Base-by-base conservation (phyloP, 2,329 filamentous ascomycete genomes). In the Pyricularia sp. region DNA sequence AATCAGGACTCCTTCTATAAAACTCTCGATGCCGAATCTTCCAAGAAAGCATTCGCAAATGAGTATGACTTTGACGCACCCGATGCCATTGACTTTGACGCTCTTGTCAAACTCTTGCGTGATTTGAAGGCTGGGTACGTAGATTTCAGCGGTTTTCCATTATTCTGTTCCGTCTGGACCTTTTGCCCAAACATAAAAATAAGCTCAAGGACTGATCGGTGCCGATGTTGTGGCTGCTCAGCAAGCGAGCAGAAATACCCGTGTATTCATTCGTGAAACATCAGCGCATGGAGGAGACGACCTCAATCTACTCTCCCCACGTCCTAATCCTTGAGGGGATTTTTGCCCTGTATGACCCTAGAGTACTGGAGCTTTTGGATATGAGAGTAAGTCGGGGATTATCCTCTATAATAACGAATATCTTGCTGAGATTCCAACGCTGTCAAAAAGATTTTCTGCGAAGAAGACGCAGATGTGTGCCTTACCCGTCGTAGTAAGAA, bases 31-130 rank as follows among this genome's bases (percentile, higher is more conserved):
- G 84, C 89, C 2, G 93, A 94, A 75, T 85, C 95, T 76, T 94
- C 92, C 68, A 87, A 83, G 72, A 86, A 88, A 74, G 95, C 95
- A 0, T 97, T 97, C 79, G 82, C 82, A 70, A 97, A 97, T 76
- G 93, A 98, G 77, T 97, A 92, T 79, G 95, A 99, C 77, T 97
- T 99, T 80, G 95, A 99, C 78, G 90, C 94, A 10, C 95, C 95
- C 17, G 88, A 94, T 72, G 86, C 95, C 6, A 92, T 98, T 75
- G 95, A 99, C 78, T 99, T 99, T 78, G 93, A 98, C 79, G 82
- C 91, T 68, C 81, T 99, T 70, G 89, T 97, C 31, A 85, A 95
- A 55, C 89, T 87, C 68, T 83, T 99, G 42, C 83, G 84, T 73
- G 92, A 97, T 76, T 85, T 99, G 72, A 99, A 98, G 80, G 88